phyloP scores from a whole-genome alignment of 768 basidiomycete species.

The Cytidiella melzeri region DNA sequence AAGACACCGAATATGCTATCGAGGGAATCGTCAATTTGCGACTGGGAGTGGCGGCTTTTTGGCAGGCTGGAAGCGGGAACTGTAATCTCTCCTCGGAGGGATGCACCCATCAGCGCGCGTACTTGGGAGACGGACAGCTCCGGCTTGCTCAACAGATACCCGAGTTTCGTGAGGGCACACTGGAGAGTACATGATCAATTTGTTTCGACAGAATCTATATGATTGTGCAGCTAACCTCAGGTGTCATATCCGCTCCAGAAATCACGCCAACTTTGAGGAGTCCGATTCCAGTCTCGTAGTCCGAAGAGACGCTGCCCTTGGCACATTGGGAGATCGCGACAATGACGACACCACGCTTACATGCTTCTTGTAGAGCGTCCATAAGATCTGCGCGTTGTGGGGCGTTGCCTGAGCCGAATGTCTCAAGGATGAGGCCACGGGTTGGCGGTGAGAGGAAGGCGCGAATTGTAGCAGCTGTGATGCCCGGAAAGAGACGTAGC shows the following conservation, averaged over 20 bases:
- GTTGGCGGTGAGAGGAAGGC: slow-evolving; percentile 73
- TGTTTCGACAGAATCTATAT: background rate
- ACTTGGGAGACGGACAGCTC: slow-evolving; percentile 66
- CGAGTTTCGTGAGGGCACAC: slow-evolving; percentile 88
- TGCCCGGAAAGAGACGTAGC: slow-evolving; percentile 83
- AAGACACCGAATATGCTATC: slow-evolving; percentile 62
- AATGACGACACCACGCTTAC: slow-evolving; percentile 76
- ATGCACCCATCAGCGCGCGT: slow-evolving; percentile 65
- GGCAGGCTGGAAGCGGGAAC: slow-evolving; percentile 33
- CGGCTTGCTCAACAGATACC: slow-evolving; percentile 84
- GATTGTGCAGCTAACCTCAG: slow-evolving; percentile 55
- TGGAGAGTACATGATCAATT: slow-evolving; percentile 23
- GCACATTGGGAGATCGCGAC: slow-evolving; percentile 90
- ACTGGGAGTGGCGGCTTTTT: slow-evolving; percentile 37
- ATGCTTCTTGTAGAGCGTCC: slow-evolving; percentile 72
- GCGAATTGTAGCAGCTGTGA: slow-evolving; percentile 64
- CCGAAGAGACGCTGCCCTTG: slow-evolving; percentile 80
- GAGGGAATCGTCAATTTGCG: slow-evolving; percentile 40
- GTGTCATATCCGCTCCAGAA: slow-evolving; percentile 89
- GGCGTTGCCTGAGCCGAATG: slow-evolving; percentile 91
- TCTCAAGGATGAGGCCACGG: slow-evolving; percentile 81
- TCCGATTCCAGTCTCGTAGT: slow-evolving; percentile 74
- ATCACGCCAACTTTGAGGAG: slow-evolving; percentile 72
- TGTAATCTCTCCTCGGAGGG: slow-evolving; percentile 88
- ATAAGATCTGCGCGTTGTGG: slow-evolving; percentile 76